Percentiles rank a stretch among this genome's conserved stretches.
Evolutionary conservation across 805 yeast species (phyloP).

Genomic region (Dipodascus geniculatus): DNA sequence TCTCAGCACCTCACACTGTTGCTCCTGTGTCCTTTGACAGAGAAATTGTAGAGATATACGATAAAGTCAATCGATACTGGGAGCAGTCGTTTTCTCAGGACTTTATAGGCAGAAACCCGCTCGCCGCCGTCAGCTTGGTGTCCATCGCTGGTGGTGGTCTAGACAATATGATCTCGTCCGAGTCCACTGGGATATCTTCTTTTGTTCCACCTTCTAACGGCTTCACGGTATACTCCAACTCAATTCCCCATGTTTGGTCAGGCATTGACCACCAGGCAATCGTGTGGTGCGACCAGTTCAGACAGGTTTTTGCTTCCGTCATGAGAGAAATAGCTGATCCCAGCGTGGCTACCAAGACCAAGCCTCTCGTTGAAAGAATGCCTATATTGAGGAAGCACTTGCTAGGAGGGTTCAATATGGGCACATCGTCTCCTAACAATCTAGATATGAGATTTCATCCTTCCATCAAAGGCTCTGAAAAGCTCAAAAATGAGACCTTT

Average conservation of each 20-base stretch:
- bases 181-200: constrained; percentile 66
- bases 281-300: constrained; percentile 89
- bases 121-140: constrained; percentile 51
- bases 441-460: background rate
- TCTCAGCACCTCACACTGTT: constrained; percentile 85
- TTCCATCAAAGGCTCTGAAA: background rate
- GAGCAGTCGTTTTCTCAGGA: constrained; percentile 37
- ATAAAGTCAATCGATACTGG: constrained; percentile 74
- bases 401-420: constrained; percentile 23
- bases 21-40: constrained; percentile 93
- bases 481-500: background rate
- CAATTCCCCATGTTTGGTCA: constrained; percentile 87
- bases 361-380: constrained; percentile 47
- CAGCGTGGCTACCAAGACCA: constrained; percentile 33
- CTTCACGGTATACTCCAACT: constrained; percentile 70
- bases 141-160: constrained; percentile 84
- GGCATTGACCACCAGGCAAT: constrained; percentile 90
- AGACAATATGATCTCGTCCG: constrained; percentile 79
- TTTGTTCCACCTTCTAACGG: constrained; percentile 67
- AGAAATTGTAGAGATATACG: constrained; percentile 64
- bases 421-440: constrained; percentile 2
- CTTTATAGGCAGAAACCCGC: constrained; percentile 33
- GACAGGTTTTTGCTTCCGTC: constrained; percentile 47
- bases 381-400: constrained; percentile 34
- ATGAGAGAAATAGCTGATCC: constrained; percentile 50